Evolutionary conservation across 345 rosid genomes (phyloP).

Genomic region (Cardiospermum halicacabum): DNA sequence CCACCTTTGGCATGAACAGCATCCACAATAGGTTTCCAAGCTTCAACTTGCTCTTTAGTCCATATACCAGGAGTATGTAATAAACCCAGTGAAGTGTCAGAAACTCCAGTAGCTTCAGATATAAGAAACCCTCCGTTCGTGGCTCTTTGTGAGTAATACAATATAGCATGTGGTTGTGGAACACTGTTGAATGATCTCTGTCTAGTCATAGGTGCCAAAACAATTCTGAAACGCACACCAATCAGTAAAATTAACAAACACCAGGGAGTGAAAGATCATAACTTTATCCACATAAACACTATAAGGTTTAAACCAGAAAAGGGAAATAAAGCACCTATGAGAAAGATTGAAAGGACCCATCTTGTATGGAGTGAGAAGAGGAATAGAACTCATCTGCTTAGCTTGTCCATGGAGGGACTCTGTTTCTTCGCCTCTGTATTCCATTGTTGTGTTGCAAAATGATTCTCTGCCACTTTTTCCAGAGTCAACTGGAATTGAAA

Average conservation of each 20-base stretch:
- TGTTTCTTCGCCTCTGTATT: too few species aligned
- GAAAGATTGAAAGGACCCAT: not conserved
- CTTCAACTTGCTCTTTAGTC: conserved; percentile 76
- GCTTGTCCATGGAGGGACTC: too few species aligned
- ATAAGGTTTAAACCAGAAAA: too few species aligned
- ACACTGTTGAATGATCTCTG: conserved; percentile 49
- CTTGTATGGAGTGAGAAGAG: not conserved
- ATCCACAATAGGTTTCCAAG: conserved; percentile 83
- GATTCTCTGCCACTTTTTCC: not conserved
- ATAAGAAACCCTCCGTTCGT: conserved; percentile 58
- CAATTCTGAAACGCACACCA: conserved; percentile 34
- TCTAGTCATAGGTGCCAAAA: conserved; percentile 57
- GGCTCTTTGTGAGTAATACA: conserved; percentile 70
- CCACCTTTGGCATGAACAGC: conserved; percentile 85
- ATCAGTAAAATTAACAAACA: not conserved
- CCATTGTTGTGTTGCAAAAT: not conserved
- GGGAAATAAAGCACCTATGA: not conserved
- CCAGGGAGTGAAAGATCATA: not conserved
- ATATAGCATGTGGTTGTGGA: conserved; percentile 68
- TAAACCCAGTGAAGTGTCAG: conserved; percentile 53
- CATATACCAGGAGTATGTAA: conserved; percentile 65
- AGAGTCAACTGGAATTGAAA: not conserved
- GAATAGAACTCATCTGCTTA: not conserved
- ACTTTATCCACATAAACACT: too few species aligned
- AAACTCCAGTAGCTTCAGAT: conserved; percentile 61